phyloP scores from a whole-genome alignment of 2,329 filamentous ascomycete genomes.

The Penicillium corylophilum region DNA sequence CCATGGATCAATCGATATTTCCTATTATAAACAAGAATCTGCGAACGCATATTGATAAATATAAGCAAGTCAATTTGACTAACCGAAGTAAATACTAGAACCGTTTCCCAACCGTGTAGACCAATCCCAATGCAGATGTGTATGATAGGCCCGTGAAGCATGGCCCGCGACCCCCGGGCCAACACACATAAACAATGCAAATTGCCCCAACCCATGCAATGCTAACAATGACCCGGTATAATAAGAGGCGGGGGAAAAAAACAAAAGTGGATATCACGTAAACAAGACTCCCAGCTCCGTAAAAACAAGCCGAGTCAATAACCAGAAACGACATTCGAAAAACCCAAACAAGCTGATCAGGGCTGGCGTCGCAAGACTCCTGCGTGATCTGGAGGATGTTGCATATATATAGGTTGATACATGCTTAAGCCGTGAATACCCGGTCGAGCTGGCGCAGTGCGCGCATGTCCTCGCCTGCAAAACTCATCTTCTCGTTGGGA shows the following conservation, averaged over 20 bases:
- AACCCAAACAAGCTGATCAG: background rate
- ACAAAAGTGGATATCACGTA: slow-evolving; percentile 21
- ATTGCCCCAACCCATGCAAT: slow-evolving; percentile 24
- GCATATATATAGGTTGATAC: background rate
- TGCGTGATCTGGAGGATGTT: background rate
- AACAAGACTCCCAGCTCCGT: slow-evolving; percentile 10
- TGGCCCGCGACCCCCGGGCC: slow-evolving; percentile 8
- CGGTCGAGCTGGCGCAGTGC: slow-evolving; percentile 65
- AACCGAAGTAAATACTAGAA: slow-evolving; percentile 3
- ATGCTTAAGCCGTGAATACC: slow-evolving; percentile 44
- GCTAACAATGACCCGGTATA: slow-evolving; percentile 13
- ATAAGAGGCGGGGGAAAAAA: slow-evolving; percentile 5
- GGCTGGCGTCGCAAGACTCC: background rate
- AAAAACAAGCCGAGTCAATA: slow-evolving; percentile 3
- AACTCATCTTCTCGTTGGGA: slow-evolving; percentile 57
- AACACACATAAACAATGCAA: slow-evolving; percentile 16
- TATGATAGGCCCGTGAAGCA: slow-evolving; percentile 13
- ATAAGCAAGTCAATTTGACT: slow-evolving; percentile 15
- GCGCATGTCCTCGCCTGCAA: slow-evolving; percentile 61
- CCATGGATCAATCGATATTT: background rate
- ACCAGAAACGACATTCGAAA: background rate
- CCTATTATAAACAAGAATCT: background rate
- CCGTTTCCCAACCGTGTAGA: slow-evolving; percentile 21
- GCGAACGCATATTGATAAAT: background rate
- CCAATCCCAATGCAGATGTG: slow-evolving; percentile 26